A percentile compares a stretch with the other conserved stretches of the same genome.
phyloP scores from a whole-genome alignment of 306 rosid genomes.

The Cucumis cinereus region DNA sequence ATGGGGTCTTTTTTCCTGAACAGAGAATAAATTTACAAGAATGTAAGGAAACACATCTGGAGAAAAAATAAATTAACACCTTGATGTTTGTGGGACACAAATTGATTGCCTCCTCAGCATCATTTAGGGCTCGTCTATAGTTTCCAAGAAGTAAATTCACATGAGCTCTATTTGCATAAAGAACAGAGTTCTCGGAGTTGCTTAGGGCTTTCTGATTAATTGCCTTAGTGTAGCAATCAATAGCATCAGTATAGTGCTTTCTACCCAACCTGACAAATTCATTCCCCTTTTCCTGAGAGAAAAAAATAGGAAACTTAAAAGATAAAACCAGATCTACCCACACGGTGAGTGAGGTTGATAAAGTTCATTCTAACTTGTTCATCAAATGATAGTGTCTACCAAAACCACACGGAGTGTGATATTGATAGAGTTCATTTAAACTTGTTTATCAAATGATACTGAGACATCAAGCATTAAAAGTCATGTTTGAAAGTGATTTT shows the following conservation, averaged over 20 bases:
- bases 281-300: conserved; percentile 76
- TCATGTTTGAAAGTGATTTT: no score
- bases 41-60: conserved; percentile 13
- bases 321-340: background rate
- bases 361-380: background rate
- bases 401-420: background rate
- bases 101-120: conserved; percentile 64
- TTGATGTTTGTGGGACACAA: conserved; percentile 54
- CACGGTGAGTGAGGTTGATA: background rate
- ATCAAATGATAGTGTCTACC: background rate
- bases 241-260: conserved; percentile 71
- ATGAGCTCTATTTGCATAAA: conserved; percentile 72
- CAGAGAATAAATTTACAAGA: background rate
- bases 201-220: conserved; percentile 54
- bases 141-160: conserved; percentile 76
- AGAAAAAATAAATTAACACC: conserved; percentile 44
- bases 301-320: background rate
- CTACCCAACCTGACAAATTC: conserved; percentile 66
- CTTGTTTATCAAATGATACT: background rate
- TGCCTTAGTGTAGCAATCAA: conserved; percentile 81
- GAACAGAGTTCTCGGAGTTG: conserved; percentile 45
- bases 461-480: background rate
- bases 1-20: background rate
- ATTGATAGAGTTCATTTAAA: background rate
- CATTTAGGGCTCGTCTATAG: conserved; percentile 67